Evolutionary conservation across 2,329 filamentous ascomycete genomes (phyloP).

Genomic region (Aureobasidium subglaciale): DNA sequence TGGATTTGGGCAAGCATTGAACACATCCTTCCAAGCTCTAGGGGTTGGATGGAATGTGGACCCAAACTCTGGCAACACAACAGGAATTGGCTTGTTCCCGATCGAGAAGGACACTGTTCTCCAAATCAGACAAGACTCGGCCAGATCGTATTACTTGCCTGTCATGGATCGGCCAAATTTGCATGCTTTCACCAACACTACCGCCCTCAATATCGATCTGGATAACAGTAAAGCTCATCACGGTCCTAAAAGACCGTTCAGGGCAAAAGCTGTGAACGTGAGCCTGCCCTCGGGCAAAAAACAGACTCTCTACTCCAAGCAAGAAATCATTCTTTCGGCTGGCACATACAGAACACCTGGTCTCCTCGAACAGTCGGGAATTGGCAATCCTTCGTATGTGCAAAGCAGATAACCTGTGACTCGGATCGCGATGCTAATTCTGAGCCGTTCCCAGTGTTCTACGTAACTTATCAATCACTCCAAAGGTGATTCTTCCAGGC

Average conservation of each 20-base stretch:
- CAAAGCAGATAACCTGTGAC: too few species aligned
- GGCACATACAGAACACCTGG: slow-evolving; percentile 53
- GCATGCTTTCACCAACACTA: slow-evolving; percentile 40
- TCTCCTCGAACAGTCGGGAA: slow-evolving; percentile 55
- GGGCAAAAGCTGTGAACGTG: slow-evolving; percentile 32
- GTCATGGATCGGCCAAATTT: slow-evolving; percentile 38
- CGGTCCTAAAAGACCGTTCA: neutral
- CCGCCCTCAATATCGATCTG: slow-evolving; percentile 41
- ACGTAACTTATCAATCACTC: neutral
- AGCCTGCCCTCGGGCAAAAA: slow-evolving; percentile 35
- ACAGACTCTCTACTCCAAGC: slow-evolving; percentile 29
- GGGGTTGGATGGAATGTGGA: slow-evolving; percentile 29
- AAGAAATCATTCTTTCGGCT: slow-evolving; percentile 53
- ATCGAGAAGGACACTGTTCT: slow-evolving; percentile 24
- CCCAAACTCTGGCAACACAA: slow-evolving; percentile 31
- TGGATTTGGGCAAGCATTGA: slow-evolving; percentile 19
- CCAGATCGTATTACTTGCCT: slow-evolving; percentile 32
- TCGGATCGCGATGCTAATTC: too few species aligned
- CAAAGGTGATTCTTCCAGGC: slow-evolving; percentile 36
- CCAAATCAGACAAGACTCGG: slow-evolving; percentile 31
- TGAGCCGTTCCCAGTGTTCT: slow-evolving; percentile 6
- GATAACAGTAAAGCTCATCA: slow-evolving; percentile 27
- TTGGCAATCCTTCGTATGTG: slow-evolving; percentile 40
- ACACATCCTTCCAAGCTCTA: slow-evolving; percentile 31
- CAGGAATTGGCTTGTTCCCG: slow-evolving; percentile 29